phyloP scores from a whole-genome alignment of 2,329 filamentous ascomycete genomes.

The Calonectria montana region DNA sequence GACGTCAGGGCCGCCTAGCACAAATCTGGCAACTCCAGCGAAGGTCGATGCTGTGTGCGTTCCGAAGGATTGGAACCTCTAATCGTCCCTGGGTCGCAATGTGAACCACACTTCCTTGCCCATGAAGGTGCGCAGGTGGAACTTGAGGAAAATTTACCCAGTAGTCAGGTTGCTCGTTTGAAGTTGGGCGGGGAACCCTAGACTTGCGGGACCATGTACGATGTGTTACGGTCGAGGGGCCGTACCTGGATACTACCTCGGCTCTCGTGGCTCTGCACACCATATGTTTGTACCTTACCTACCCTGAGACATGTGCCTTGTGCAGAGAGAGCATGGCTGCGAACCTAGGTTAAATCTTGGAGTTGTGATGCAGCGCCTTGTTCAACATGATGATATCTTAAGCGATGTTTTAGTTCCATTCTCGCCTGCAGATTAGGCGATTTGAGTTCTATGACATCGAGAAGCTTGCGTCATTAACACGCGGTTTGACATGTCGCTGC shows the following conservation, averaged over 20 bases:
- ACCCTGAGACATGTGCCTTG: neutral
- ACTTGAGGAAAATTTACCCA: neutral
- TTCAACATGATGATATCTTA: neutral
- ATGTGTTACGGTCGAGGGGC: neutral
- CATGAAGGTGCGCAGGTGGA: neutral
- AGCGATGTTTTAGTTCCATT: neutral
- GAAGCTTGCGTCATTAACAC: no score
- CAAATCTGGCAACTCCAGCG: neutral
- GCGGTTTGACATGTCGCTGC: neutral
- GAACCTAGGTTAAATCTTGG: neutral
- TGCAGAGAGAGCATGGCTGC: no score
- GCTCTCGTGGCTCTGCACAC: neutral
- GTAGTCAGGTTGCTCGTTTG: neutral
- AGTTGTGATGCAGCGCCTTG: neutral
- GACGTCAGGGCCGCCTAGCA: neutral
- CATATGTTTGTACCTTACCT: neutral
- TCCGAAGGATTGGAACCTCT: neutral
- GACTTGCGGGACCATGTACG: neutral
- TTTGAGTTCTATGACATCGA: neutral
- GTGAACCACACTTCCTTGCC: neutral
- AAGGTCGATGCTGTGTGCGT: neutral
- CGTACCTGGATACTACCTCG: neutral
- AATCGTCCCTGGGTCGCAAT: neutral
- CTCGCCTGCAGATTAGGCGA: neutral
- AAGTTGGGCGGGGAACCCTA: conserved; percentile 4